A percentile compares a stretch with the other conserved stretches of the same genome.
Evolutionary conservation across 257 asterid species (phyloP).

Genomic region (Scutellaria barbata): DNA sequence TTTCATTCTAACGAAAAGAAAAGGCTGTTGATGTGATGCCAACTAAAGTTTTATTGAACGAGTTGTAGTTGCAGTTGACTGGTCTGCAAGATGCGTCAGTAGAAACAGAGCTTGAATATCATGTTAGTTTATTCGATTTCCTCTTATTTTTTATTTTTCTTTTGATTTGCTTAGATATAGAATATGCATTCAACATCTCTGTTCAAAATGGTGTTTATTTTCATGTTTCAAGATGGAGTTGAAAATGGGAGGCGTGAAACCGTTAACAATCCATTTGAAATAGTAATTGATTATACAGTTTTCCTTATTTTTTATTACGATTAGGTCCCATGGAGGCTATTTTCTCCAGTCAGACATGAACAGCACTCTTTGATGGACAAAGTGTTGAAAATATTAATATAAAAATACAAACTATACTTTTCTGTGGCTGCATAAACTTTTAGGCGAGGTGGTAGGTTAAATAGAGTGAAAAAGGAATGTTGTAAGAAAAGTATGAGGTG

Average conservation of each 20-base stretch:
- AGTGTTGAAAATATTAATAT: too few relatives aligned
- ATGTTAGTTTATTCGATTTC: background rate
- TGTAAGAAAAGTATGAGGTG: background rate
- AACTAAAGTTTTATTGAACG: background rate
- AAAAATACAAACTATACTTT: too few relatives aligned
- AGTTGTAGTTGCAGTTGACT: slow-evolving; percentile 20
- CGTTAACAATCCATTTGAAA: background rate
- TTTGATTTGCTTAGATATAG: slow-evolving; percentile 13
- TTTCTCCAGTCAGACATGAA: too few relatives aligned
- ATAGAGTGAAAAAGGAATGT: background rate
- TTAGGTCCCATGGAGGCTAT: too few relatives aligned
- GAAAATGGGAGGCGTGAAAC: background rate
- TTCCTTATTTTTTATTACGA: too few relatives aligned
- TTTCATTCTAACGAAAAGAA: background rate
- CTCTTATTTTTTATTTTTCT: background rate
- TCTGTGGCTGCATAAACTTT: too few relatives aligned
- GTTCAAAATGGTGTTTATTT: too few relatives aligned
- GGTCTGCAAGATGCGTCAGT: background rate
- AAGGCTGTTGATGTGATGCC: background rate
- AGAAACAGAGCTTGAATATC: background rate
- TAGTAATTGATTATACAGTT: too few relatives aligned
- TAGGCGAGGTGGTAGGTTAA: too few relatives aligned
- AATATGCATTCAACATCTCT: background rate
- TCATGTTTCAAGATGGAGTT: too few relatives aligned
- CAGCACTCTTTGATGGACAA: too few relatives aligned